Conservation (phyloP, 2,329 filamentous ascomycete species). For the Aspergillus vadensis region DNA sequence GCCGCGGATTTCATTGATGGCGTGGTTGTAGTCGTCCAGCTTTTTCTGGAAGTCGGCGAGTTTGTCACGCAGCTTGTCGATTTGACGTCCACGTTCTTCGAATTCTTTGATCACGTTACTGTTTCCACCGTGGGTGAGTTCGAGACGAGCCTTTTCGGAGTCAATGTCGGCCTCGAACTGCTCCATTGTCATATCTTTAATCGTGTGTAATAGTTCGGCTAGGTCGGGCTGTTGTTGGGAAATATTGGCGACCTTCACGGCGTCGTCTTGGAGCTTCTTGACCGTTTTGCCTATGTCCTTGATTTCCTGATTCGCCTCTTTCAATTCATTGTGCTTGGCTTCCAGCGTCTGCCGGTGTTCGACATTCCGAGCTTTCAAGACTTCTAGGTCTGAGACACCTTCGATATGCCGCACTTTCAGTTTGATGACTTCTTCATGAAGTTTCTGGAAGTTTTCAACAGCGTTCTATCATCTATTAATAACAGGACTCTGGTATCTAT, state of each 20-base stretch:
- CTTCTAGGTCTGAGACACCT: slow-evolving; percentile 75
- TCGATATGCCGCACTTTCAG: slow-evolving; percentile 73
- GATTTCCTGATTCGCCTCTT: slow-evolving; percentile 38
- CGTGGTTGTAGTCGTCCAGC: slow-evolving; percentile 57
- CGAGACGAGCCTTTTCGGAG: slow-evolving; percentile 72
- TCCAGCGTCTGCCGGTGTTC: slow-evolving; percentile 56
- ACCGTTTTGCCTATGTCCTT: slow-evolving; percentile 31
- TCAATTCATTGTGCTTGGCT: slow-evolving; percentile 44
- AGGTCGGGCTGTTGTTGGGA: slow-evolving; percentile 28
- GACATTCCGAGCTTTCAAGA: slow-evolving; percentile 66
- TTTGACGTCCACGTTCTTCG: slow-evolving; percentile 69
- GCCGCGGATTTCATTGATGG: slow-evolving; percentile 67
- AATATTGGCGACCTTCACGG: slow-evolving; percentile 17
- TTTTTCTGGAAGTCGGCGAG: slow-evolving; percentile 57
- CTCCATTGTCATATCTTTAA: slow-evolving; percentile 59
- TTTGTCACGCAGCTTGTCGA: slow-evolving; percentile 65
- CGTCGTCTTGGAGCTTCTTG: slow-evolving; percentile 20
- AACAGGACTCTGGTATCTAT: slow-evolving; percentile 12
- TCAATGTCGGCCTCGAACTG: slow-evolving; percentile 73
- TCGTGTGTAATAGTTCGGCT: slow-evolving; percentile 43
- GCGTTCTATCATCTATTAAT: slow-evolving; percentile 47
- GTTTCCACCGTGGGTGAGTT: slow-evolving; percentile 77
- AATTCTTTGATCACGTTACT: slow-evolving; percentile 75
- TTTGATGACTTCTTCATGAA: slow-evolving; percentile 67
- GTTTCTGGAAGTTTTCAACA: slow-evolving; percentile 63